Evolutionary conservation across 106 monocot genomes (phyloP), one percentile per base, ranked within the genome.

Genomic region (Dendrobium catenatum): DNA sequence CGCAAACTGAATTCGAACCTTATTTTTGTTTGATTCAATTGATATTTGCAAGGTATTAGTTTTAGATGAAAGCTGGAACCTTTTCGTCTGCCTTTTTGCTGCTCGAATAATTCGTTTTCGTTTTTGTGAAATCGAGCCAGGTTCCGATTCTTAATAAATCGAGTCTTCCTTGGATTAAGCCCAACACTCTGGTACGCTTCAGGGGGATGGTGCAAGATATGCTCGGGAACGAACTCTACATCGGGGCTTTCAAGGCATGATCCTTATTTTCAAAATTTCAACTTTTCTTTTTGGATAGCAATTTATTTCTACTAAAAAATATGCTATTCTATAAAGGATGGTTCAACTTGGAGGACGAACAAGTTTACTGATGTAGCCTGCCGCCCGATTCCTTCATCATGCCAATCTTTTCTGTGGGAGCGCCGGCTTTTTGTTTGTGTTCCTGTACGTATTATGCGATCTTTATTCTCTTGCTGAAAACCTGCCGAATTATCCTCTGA

Each of bases 161-260:
- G 20, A 93, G 72, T 77, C 77, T 83, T 76, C 79, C 49, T 64
- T 87, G 85, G 85, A 87, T 98, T 73, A 86, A 80, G 78, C 98
- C 92, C 24, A 98, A 95, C 61, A 82, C 95, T 10, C 87, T 98
- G 42, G 95, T 98, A 11, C 90, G 98, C 9, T 93, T 87, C 80
- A 91, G 98, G 77, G 98, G 95, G 75, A 98, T 95, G 94, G 87
- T 98, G 68, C 98, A 98, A 80, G 98, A 98, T 79, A 98, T 98
- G 91, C 86, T 95, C 44, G 95, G 89, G 4, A 95, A 89, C 73
- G 98, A 98, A 54, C 72, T 91, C 16, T 98, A 93, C 74, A 73
- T 91, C 76, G 98, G 98, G 22, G 95, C 91, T 55, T 98, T 90
- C 79, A 95, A 93, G 98, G 98, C 90, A 85, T 73, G 58, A 2